Evolutionary conservation across 352 stramenopile genomes (phyloP), one percentile per base, ranked within the genome.

Genomic region (Pythium aquatile): DNA sequence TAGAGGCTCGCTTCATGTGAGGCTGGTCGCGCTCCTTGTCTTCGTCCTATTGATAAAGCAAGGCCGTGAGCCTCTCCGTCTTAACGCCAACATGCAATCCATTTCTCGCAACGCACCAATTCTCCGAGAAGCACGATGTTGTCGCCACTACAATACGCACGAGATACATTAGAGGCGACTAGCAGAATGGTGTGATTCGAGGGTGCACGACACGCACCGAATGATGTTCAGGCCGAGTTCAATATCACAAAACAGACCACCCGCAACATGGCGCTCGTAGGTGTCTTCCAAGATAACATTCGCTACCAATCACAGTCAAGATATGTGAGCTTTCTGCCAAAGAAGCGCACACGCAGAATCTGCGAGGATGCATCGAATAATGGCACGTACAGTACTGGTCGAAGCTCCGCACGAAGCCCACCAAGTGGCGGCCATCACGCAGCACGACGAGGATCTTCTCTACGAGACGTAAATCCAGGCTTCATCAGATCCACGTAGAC

Each of bases 261-360:
- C 81, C 32, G 89, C 83, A 37, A 96, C 83, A 61, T 96, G 83
- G 65, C 92, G 87, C 72, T 98, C 92, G 73, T 85, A 97, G 55
- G 95, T 98, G 70, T 98, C 92, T 74, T 98, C 89, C 26, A 99
- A 74, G 55, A 99, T 96, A 69, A 99, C 97, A 74, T 99, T 99
- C 28, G 88, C 87, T 95, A 63, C 40, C 61, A 30, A 14, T 51
- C 14, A 20, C 6, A 28, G n/a, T 29, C 9, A 51, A 35, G 17
- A 7, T 35, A 35, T 35, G 5, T 35, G 5, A 9, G 32, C 32
- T 24, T 24, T 24, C 20, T 24, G 20, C 20, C 20, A 24, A 24
- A 24, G 20, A 24, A 24, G 20, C 20, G 20, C 20, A 24, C 20
- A 24, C 20, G 20, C 20, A 24, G 32, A 5, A 2, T 47, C 11